Evolutionary conservation across 2,329 filamentous ascomycete species (phyloP), one percentile per base, ranked within the genome.

Genomic region (Lizonia empirigonia): DNA sequence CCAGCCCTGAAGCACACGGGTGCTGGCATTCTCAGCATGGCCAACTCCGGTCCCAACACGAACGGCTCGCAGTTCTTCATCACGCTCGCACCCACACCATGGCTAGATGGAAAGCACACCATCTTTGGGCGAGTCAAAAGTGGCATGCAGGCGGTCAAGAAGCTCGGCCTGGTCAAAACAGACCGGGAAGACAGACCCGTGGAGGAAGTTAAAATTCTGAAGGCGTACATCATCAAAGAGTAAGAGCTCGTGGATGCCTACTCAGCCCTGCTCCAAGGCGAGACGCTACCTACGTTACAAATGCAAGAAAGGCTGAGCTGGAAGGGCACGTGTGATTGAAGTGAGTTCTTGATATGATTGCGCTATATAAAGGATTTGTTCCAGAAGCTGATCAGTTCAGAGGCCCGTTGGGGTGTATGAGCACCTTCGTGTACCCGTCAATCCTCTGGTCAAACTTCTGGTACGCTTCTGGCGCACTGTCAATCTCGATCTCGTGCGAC

Each of bases 11-110:
- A 93, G 71, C 94, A 99, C 77, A 96, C 91, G 0, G 93, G 93
- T 29, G 92, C 93, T 4, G 93, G 93, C 1, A 81, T 97, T n/a
- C 78, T 99, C 64, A 91, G 87, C 76, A 99, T 99, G 94, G 94
- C 94, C 53, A 99, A 99, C 76, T 86, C 87, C 13, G 94, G 94
- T 0, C 90, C 90, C 7, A 85, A 97, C 73, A 96, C 93, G 27
- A 97, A 97, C 73, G 93, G 93, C 18, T 90, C 85, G 51, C 94
- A 97, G 76, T 99, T 97, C 76, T 97, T 97, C 72, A 86, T 99
- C 61, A 97, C 94, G 0, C 80, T 97, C 26, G 93, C 91, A 7
- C 93, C 93, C 4, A 93, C 94, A 13, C 94, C 94, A 0, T 97
- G 93, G 93, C 77, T 99, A 53, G 94, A 99, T 75, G 91, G 92